These are phyloP conservation scores for Ailanthus altissimus DNA, from an alignment of 345 rosid genomes.

Conservation along the genomic window DNA sequence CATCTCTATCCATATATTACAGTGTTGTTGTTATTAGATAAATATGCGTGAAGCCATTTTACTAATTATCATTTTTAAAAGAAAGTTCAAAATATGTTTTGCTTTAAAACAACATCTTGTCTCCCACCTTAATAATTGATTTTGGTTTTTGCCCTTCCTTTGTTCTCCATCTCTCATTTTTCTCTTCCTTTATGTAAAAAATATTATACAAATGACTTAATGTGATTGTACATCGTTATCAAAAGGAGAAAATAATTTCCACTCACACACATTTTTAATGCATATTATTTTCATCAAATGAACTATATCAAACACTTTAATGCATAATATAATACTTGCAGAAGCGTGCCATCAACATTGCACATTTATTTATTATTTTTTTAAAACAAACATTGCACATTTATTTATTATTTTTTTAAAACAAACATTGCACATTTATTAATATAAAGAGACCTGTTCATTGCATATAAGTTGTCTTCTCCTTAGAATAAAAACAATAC, in stretches of 20 bases:
- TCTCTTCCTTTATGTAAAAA: neutral
- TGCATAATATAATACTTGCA: too few species aligned
- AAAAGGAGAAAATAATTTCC: neutral
- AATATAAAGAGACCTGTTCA: too few species aligned
- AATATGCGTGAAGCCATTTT: neutral
- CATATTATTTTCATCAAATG: too few species aligned
- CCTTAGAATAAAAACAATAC: too few species aligned
- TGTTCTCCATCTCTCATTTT: neutral
- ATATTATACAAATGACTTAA: neutral
- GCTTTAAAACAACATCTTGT: conserved; percentile 3
- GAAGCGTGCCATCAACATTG: too few species aligned
- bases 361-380: too few species aligned
- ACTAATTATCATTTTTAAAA: conserved; percentile 7
- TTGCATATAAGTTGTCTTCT: too few species aligned
- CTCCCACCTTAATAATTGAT: neutral
- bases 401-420: too few species aligned
- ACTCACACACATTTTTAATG: neutral
- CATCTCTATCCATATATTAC: neutral
- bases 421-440: too few species aligned
- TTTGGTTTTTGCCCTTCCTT: neutral
- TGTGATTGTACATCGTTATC: neutral
- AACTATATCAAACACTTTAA: too few species aligned
- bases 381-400: too few species aligned
- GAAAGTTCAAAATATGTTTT: neutral
- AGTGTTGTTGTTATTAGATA: neutral